Conservation (phyloP, 805 yeast species). For the Debaryomyces tyrocola region DNA sequence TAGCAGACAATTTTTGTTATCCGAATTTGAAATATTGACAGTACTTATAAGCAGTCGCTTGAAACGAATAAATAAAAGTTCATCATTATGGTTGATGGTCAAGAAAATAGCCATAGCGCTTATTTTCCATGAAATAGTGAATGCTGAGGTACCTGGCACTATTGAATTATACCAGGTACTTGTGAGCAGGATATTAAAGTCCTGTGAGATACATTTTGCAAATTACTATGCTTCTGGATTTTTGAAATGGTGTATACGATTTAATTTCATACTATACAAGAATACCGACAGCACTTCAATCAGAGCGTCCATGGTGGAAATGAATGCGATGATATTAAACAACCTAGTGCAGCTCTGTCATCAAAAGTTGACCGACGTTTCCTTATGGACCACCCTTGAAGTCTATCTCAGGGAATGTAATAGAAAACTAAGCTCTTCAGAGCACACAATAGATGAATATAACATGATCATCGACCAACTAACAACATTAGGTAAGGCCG, state of each 20-base stretch:
- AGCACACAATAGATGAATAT: conserved; percentile 6
- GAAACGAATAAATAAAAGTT: conserved; percentile 38
- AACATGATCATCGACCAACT: conserved; percentile 4
- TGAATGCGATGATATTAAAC: conserved; percentile 1
- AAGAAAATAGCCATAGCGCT: conserved; percentile 21
- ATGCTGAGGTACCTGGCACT: not conserved
- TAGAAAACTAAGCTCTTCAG: not conserved
- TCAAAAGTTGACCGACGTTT: conserved; percentile 17
- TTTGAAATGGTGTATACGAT: conserved; percentile 27
- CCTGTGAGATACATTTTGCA: conserved; percentile 36
- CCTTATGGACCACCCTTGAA: conserved; percentile 22
- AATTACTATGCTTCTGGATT: conserved; percentile 39
- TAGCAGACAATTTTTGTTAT: conserved; percentile 3
- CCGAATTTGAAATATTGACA: conserved; percentile 31
- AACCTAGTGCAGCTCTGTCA: conserved; percentile 11
- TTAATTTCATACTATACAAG: conserved; percentile 7
- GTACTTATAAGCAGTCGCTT: conserved; percentile 29
- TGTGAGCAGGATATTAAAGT: conserved; percentile 19
- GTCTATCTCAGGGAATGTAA: not conserved
- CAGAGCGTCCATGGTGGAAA: not conserved
- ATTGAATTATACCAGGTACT: conserved; percentile 2
- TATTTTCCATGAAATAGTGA: conserved; percentile 7
- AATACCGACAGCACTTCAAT: not conserved
- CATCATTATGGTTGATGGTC: conserved; percentile 36
- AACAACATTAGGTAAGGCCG: not conserved